A percentile compares a stretch with the other conserved stretches of the same genome.
Conservation (phyloP, 345 rosid species). For the Eucalyptus polybractea region DNA sequence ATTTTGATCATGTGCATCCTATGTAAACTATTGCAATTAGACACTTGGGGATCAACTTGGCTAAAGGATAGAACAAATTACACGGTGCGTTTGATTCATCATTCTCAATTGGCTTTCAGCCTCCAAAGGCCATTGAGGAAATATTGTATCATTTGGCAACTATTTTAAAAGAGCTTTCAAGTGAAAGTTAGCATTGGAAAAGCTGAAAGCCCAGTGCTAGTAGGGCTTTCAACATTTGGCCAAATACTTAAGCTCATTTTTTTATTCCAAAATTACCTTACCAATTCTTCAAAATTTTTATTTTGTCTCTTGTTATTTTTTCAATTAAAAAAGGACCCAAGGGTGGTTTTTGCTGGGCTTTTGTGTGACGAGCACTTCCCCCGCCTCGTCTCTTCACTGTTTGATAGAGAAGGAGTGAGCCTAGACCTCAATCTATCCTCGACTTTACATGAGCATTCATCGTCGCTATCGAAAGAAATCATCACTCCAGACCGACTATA, state of each 20-base stretch:
- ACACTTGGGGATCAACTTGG: not conserved
- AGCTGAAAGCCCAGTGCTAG: fast-evolving
- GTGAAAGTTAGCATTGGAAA: fast-evolving
- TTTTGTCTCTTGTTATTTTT: too few relatives aligned
- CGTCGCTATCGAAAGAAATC: not conserved
- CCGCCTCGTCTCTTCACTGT: not conserved
- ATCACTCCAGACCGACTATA: not conserved
- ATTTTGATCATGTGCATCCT: not conserved
- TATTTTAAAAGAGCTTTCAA: too few relatives aligned
- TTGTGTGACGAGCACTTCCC: not conserved
- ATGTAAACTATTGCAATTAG: not conserved
- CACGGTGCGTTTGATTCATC: fast-evolving
- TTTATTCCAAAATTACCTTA: too few relatives aligned
- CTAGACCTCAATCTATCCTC: not conserved
- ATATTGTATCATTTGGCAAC: fast-evolving
- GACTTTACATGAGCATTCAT: not conserved
- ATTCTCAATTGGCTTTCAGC: fast-evolving
- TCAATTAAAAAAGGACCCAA: not conserved
- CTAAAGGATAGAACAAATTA: not conserved
- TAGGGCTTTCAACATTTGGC: too few relatives aligned
- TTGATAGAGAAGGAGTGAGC: not conserved
- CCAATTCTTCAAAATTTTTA: too few relatives aligned
- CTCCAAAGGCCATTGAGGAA: too few relatives aligned
- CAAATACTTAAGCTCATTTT: fast-evolving
- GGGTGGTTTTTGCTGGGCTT: not conserved